phyloP scores from a whole-genome alignment of 176 grass and related monocot genomes.

The Triticum aestivum region DNA sequence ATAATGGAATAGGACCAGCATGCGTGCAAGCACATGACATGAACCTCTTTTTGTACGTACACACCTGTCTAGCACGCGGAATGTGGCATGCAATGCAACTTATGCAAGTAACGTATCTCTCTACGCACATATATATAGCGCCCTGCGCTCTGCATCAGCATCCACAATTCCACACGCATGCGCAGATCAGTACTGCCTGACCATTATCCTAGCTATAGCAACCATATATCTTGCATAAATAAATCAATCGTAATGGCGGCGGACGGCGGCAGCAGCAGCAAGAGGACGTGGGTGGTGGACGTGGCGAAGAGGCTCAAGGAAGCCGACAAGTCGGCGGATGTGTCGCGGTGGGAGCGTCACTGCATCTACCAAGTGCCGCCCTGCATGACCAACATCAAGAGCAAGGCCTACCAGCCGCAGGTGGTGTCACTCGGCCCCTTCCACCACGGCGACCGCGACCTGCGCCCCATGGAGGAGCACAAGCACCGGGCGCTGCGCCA shows the following conservation, averaged over 20 bases:
- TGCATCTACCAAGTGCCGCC: constrained; percentile 67
- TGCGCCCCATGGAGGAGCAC: constrained; percentile 70
- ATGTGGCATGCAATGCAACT: too few relatives aligned
- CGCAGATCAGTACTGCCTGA: too few relatives aligned
- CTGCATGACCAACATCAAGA: constrained; percentile 50
- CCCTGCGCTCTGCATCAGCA: too few relatives aligned
- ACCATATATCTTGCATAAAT: not conserved
- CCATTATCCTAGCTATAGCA: not conserved
- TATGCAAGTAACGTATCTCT: too few relatives aligned
- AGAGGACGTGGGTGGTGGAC: constrained; percentile 51
- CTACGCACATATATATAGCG: not conserved
- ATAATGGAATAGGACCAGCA: too few relatives aligned
- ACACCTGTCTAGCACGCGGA: too few relatives aligned
- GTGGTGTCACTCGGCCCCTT: constrained; percentile 75
- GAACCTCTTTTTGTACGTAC: too few relatives aligned
- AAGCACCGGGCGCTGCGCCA: constrained; percentile 57
- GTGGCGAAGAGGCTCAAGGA: constrained; percentile 37
- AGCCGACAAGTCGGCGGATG: constrained; percentile 30
- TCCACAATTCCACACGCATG: not conserved
- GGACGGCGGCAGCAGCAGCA: not conserved
- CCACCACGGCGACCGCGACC: constrained; percentile 35
- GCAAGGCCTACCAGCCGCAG: constrained; percentile 61
- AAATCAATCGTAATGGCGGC: not conserved
- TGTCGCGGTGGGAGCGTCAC: constrained; percentile 51
- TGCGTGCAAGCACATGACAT: too few relatives aligned